Evolutionary conservation across 1,284 basidiomycete species (phyloP), one percentile per base, ranked within the genome.

Genomic region (Flammula alnicola): DNA sequence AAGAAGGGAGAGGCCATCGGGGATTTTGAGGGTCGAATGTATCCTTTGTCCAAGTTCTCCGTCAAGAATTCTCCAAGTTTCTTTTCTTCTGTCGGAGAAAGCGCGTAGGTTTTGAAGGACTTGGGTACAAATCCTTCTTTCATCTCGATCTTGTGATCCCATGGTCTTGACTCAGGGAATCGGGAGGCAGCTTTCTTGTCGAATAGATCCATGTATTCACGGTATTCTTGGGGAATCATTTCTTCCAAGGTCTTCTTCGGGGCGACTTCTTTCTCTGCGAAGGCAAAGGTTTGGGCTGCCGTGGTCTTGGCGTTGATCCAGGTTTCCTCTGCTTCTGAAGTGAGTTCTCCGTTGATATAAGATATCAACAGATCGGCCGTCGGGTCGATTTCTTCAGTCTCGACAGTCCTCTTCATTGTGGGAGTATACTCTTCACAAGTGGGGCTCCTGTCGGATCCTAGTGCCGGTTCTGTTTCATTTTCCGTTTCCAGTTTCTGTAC

Each of bases 1-100:
- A 80, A 70, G 35, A 78, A 63, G 0, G 70, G 70, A 0, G 72
- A 64, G 1, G 63, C 68, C 17, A 63, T 57, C 3, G 63, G 64
- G 0, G 70, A 70, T 31, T 67, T 69, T 0, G 68, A 71, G 4
- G 57, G 58, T 14, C 57, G 23, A 27, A 72, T 73, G 11, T 42
- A 42, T 10, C 49, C 43, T 20, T 44, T 44, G 1, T 29, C 12
- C 0, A 73, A 56, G 39, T 69, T 63, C 36, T 74, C 68, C 1
- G 68, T 52, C 0, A 74, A 8, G 48, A 68, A 72, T 19, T 53
- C 52, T 17, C 64, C 54, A 1, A 68, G 43, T 22, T 61, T 46
- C 16, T 50, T 41, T 25, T 63, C 58, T 54, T 73, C 67, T 0
- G 26, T 37, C 1, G 25, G 47, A 2, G 59, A 58, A 2, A 70